These are phyloP conservation scores for Fusarium buharicum DNA, from an alignment of 2,329 filamentous ascomycete species.

Conservation along the genomic window DNA sequence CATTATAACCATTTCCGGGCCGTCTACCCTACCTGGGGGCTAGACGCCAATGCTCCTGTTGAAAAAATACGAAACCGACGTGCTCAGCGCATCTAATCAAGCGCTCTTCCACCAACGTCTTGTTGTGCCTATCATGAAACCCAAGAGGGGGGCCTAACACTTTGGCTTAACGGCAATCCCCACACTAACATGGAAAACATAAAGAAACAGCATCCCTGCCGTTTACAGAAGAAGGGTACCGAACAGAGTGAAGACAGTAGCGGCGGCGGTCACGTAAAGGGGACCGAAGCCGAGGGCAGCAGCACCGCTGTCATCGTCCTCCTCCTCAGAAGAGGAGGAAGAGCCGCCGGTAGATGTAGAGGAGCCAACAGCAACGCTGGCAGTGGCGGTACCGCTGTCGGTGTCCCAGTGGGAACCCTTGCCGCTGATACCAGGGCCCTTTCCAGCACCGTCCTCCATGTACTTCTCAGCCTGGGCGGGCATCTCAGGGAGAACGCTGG, in stretches of 20 bases:
- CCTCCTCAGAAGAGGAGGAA: slow-evolving; percentile 25
- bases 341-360: slow-evolving; percentile 45
- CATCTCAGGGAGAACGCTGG: slow-evolving; percentile 62
- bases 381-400: slow-evolving; percentile 59
- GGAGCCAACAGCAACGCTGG: slow-evolving; percentile 50
- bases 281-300: slow-evolving; percentile 48
- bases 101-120: slow-evolving; percentile 29
- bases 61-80: slow-evolving; percentile 41
- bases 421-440: slow-evolving; percentile 63
- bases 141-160: slow-evolving; percentile 21
- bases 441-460: slow-evolving; percentile 64
- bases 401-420: slow-evolving; percentile 64
- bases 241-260: slow-evolving; percentile 52
- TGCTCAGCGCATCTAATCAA: slow-evolving; percentile 41
- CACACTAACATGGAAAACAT: slow-evolving; percentile 26
- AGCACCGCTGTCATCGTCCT: slow-evolving; percentile 48
- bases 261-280: slow-evolving; percentile 51
- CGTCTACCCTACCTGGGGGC: slow-evolving; percentile 41
- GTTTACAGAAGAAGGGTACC: slow-evolving; percentile 55
- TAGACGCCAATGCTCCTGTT: slow-evolving; percentile 44
- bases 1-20: slow-evolving; percentile 45
- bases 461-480: slow-evolving; percentile 62
- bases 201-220: slow-evolving; percentile 6
- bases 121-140: slow-evolving; percentile 40
- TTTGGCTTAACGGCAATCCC: slow-evolving; percentile 16